Evolutionary conservation across 2,329 filamentous ascomycete genomes (phyloP).

Genomic region (Rhytidhysteron rufulum): DNA sequence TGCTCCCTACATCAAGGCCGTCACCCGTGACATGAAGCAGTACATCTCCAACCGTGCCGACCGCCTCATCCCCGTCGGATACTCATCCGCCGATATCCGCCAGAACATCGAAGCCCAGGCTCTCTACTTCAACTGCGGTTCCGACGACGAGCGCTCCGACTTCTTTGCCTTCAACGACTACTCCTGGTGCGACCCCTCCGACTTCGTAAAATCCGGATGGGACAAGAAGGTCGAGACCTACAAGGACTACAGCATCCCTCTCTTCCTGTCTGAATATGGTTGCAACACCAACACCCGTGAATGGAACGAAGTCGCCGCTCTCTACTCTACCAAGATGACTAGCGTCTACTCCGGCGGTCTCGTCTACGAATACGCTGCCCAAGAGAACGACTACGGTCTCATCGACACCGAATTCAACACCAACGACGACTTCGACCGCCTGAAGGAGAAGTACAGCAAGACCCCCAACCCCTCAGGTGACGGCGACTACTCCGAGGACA

Average conservation of each 20-base stretch:
- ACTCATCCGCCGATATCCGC: conserved; percentile 81
- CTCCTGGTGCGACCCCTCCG: conserved; percentile 74
- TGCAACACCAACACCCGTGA: conserved; percentile 78
- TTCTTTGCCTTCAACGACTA: conserved; percentile 91
- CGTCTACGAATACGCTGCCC: conserved; percentile 89
- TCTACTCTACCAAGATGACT: conserved; percentile 84
- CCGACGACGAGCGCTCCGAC: conserved; percentile 77
- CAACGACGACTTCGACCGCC: conserved; percentile 60
- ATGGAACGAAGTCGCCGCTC: conserved; percentile 72
- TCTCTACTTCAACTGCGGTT: conserved; percentile 89
- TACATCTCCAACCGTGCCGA: conserved; percentile 70
- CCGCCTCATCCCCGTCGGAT: conserved; percentile 70
- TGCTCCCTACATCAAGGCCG: conserved; percentile 67
- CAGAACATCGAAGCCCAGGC: conserved; percentile 84
- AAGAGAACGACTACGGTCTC: conserved; percentile 73
- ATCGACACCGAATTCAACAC: conserved; percentile 59
- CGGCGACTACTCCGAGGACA: conserved; percentile 56
- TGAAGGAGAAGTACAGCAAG: conserved; percentile 49
- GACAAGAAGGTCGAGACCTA: conserved; percentile 85
- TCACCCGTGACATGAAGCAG: conserved; percentile 75
- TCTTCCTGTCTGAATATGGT: conserved; percentile 94
- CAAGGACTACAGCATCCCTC: conserved; percentile 77
- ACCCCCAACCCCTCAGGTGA: conserved; percentile 53
- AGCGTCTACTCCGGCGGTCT: conserved; percentile 90
- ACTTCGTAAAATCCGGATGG: conserved; percentile 72